Evolutionary conservation across 169 alveolate genomes (phyloP), one percentile per base, ranked within the genome.

Genomic region (Theileria orientalis): DNA sequence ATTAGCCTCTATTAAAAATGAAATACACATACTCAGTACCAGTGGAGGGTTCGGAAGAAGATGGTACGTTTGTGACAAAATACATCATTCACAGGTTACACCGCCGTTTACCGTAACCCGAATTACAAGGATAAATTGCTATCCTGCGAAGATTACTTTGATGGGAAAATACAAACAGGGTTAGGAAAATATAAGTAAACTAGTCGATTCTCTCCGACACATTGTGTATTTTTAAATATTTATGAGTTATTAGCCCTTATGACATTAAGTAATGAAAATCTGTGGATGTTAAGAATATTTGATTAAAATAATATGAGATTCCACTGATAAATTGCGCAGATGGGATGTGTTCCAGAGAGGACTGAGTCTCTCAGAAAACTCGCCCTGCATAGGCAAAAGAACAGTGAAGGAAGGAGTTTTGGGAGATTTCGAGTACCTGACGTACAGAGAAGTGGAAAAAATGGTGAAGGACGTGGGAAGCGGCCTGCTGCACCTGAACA

Each of bases 341-440:
- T 82, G 89, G 89, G 89, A 82, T 27, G 42, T 82, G 37, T 82
- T 82, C 69, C 84, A 82, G 21, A 73, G 64, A 23, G 89, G 89
- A 11, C 61, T 82, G 37, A 59, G 59, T 29, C 49, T 30, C 21
- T 37, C 51, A 21, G 85, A 80, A 1, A 83, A 82, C 49, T 63
- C 67, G 3, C 89, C 89, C 21, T 82, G 84, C 32, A 37, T 82
- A 32, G 89, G 89, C 14, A 35, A 32, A 3, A 67, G 89, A 46
- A n/a, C n/a, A n/a, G 82, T 42, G 6, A 29, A 27, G 69, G 85
- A 82, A 21, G 85, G 85, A 11, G 46, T 73, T 16, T 71, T 74
- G 21, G 89, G 89, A 27, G 85, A 82, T 30, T 82, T 51, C 21
- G 59, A 40, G 16, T 82, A 66, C 80, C 42, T 23, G 69, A 41